Base-by-base conservation (phyloP, 2,329 filamentous ascomycete genomes). In the Fusarium cicatricum region DNA sequence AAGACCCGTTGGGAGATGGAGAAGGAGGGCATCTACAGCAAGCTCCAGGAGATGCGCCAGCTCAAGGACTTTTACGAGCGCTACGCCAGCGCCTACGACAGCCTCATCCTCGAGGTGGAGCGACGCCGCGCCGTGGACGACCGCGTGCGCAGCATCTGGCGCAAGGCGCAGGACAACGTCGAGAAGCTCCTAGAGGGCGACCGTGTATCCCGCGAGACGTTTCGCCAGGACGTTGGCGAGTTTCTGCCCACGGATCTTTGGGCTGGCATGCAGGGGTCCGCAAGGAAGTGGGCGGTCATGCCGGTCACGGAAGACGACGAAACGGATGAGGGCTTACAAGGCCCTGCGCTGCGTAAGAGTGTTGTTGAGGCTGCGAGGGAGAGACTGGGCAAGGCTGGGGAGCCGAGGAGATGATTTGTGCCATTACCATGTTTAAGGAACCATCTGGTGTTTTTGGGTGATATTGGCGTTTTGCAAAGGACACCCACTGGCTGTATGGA, bases 211-310 rank as follows among this genome's bases (percentile, higher is more conserved):
- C 82, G 95, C 32, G 90, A 96, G 60, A 79, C 83, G 1, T 98
- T 99, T 72, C 84, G 90, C 29, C 81, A 88, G 23, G 90, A 96
- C 37, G 88, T 95, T 11, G 93, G 92, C 8, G 91, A 96, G 61
- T 96, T 87, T 71, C 76, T 99, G 11, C 95, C 95, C 0, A 88
- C 89, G 0, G 92, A 97, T 72, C 85, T 97, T 17, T 97, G 92
- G 92, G 88, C 87, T 0, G 90, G 89, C 1, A 84, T 95, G 73
- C 84, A 83, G 60, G 82, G 78, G n/a, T 82, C 80, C 21, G 84
- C 84, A 63, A 79, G 74, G 55, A 79, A 75, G 49, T 85, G 80
- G 78, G 78, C 80, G 32, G 74, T 85, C 3, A 71, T 80, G 2
- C 74, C 76, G 1, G 70, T 78, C 1, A 67, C 71, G 7, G 58